Percentiles rank a stretch among this genome's conserved stretches.
These are phyloP conservation scores for Backusella liffmaniae DNA, from an alignment of 192 early-diverging fungal species.

Conservation along the genomic window DNA sequence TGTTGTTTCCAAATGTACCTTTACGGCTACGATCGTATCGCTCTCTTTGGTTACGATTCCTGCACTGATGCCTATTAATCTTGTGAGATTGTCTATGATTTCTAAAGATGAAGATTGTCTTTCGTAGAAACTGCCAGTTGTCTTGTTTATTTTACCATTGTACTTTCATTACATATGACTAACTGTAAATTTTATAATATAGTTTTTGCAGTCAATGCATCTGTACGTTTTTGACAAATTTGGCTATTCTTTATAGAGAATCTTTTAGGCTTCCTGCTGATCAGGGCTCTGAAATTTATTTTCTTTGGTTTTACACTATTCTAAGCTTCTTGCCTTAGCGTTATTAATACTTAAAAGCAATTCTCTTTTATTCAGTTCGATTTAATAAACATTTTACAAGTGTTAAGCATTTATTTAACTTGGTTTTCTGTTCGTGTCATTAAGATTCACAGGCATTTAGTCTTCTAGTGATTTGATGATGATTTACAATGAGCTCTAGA, in stretches of 20 bases:
- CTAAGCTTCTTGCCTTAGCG: slow-evolving; percentile 2
- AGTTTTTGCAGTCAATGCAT: too few species aligned
- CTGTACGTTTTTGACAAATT: slow-evolving; percentile 12
- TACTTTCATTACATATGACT: slow-evolving; percentile 10
- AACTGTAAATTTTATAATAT: slow-evolving; percentile 4
- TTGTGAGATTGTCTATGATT: slow-evolving; percentile 12
- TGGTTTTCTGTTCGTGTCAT: slow-evolving; percentile 5
- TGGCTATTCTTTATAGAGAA: slow-evolving; percentile 5
- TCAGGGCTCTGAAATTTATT: slow-evolving; percentile 6
- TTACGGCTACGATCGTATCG: slow-evolving; percentile 5
- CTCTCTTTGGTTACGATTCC: slow-evolving; percentile 11
- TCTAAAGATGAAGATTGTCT: slow-evolving; percentile 9
- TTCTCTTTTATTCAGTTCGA: slow-evolving; percentile 8
- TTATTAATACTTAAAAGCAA: slow-evolving; percentile 5
- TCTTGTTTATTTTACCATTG: slow-evolving; percentile 2
- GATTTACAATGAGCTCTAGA: neutral
- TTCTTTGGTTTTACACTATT: slow-evolving; percentile 5
- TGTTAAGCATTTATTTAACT: slow-evolving; percentile 5
- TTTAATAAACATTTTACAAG: slow-evolving; percentile 1
- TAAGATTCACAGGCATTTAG: slow-evolving; percentile 11
- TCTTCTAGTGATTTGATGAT: slow-evolving; percentile 12
- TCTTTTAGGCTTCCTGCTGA: slow-evolving; percentile 7
- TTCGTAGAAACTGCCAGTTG: slow-evolving; percentile 12
- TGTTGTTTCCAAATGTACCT: slow-evolving; percentile 7
- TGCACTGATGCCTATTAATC: slow-evolving; percentile 5